Evolutionary conservation across 2,329 filamentous ascomycete species (phyloP), one percentile per base, ranked within the genome.

Genomic region (Talaromyces funiculosus): DNA sequence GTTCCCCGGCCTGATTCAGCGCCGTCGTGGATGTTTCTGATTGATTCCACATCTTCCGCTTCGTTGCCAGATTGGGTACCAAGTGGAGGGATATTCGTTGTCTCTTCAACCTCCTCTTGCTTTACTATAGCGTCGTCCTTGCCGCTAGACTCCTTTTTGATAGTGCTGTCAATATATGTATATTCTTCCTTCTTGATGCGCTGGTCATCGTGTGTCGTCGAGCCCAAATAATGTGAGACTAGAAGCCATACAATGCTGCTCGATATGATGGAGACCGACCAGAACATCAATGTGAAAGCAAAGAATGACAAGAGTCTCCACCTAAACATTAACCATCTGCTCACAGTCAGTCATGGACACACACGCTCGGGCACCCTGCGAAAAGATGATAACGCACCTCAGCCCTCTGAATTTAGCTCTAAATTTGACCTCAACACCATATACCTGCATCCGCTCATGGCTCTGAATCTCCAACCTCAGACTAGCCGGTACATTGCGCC

Each of bases 301-400:
- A 89, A 57, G 61, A 91, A 92, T 4, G 86, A 86, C 1, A 85
- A 72, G 37, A 94, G 69, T 12, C 89, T 85, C 76, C 93, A 88
- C 63, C 90, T 86, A 68, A 94, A 94, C 90, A 99, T 96, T 59
- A 92, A 68, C 85, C 89, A 94, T 53, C 89, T 81, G 26, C 22
- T 55, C 10, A 14, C 3, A 12, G 53, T 62, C 3, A 62, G 57
- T 16, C 14, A 22, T 18, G 26, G 22, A 29, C 9, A 26, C 6
- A 37, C 20, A 22, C 6, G 42, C 16, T 7, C 9, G 24, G 22
- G 18, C 18, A 18, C 18, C 5, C n/a, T 43, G n/a, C 7, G 9
- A 22, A 35, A 43, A 33, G 3, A 16, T 57, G 8, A 22, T 12
- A 31, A 61, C 72, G 66, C 76, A 84, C 71, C 84, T 80, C 63